These are phyloP conservation scores for Breviolum minutum DNA, from an alignment of 73 alveolate species.

Conservation along the genomic window DNA sequence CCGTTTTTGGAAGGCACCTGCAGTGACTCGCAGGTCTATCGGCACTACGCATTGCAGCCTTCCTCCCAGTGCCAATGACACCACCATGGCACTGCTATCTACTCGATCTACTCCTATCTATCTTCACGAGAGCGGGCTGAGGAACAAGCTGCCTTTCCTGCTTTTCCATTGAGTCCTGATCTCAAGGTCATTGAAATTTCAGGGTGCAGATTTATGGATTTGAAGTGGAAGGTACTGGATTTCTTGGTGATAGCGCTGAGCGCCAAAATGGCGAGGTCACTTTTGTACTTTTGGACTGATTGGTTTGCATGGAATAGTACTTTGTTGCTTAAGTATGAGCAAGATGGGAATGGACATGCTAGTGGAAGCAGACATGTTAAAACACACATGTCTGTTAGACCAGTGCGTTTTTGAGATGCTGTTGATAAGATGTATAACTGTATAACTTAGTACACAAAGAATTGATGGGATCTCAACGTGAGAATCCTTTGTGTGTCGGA, in stretches of 20 bases:
- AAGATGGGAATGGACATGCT: too few species aligned
- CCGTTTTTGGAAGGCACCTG: too few species aligned
- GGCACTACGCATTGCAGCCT: neutral
- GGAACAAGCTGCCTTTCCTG: neutral
- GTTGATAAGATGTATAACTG: too few species aligned
- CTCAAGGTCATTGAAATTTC: neutral
- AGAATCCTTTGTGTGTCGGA: too few species aligned
- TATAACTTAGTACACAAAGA: too few species aligned
- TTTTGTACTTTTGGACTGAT: too few species aligned
- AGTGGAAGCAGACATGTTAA: too few species aligned
- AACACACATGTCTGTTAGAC: too few species aligned
- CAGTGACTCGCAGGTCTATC: neutral
- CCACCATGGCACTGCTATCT: neutral
- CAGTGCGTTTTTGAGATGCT: too few species aligned
- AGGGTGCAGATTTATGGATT: neutral
- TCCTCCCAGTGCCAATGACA: neutral
- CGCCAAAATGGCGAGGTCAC: conserved; percentile 33
- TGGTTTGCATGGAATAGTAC: too few species aligned
- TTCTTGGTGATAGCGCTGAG: conserved; percentile 2
- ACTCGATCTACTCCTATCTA: neutral
- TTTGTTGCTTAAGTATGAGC: too few species aligned
- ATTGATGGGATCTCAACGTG: neutral
- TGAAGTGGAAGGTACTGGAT: neutral
- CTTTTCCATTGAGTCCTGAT: neutral
- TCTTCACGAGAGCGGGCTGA: neutral